Percentiles rank a stretch among this genome's conserved stretches.
Conservation (phyloP, 176 grass and related monocot species). For the Oryza brachyantha region DNA sequence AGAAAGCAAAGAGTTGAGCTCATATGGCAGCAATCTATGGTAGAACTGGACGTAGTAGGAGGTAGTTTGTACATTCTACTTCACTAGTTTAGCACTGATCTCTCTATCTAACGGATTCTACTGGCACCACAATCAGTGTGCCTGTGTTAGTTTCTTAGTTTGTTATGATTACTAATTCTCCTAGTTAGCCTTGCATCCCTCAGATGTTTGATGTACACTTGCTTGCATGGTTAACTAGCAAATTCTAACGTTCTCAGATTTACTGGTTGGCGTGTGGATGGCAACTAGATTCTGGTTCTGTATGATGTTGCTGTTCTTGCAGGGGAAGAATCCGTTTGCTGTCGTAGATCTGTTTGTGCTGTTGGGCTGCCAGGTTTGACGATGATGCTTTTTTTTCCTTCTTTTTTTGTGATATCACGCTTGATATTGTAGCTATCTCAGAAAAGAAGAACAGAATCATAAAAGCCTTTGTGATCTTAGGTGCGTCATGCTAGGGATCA, state of each 20-base stretch:
- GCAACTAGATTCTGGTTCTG: background rate
- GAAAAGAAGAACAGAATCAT: background rate
- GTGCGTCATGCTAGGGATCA: conserved; percentile 22
- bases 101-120: background rate
- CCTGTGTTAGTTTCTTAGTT: conserved; percentile 2
- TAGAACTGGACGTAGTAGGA: conserved; percentile 1
- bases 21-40: background rate
- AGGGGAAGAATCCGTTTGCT: background rate
- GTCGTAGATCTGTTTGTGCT: conserved; percentile 33
- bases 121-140: conserved; percentile 15
- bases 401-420: conserved; percentile 18
- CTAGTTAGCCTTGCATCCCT: background rate
- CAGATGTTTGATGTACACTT: conserved; percentile 15
- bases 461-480: background rate
- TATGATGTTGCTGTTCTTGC: background rate
- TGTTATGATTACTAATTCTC: background rate
- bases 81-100: conserved; percentile 20
- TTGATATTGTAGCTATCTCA: background rate
- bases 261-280: background rate
- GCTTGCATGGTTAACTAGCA: conserved; percentile 18
- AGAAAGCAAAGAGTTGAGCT: conserved; percentile 39
- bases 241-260: background rate
- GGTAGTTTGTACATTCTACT: conserved; percentile 39
- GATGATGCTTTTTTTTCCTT: background rate
- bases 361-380: conserved; percentile 18